Evolutionary conservation across 2,329 filamentous ascomycete genomes (phyloP).

Genomic region (Curvularia eragrostidis): DNA sequence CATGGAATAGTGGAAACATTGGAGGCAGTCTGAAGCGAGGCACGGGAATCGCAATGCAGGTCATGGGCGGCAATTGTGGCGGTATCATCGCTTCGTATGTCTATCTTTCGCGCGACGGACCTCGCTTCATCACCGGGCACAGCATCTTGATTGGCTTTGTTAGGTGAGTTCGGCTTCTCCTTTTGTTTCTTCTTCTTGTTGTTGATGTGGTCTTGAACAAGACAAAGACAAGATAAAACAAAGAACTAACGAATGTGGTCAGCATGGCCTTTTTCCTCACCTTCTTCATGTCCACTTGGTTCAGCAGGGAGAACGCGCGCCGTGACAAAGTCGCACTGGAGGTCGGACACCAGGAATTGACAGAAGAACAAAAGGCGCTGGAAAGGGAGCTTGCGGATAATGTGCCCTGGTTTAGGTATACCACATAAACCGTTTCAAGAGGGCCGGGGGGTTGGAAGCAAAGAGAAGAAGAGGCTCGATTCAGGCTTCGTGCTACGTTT

Average conservation of each 20-base stretch:
- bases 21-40: conserved; percentile 62
- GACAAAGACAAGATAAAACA: background rate
- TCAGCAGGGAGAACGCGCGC: conserved; percentile 63
- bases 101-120: conserved; percentile 54
- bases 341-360: conserved; percentile 52
- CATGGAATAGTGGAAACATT: conserved; percentile 67
- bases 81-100: conserved; percentile 69
- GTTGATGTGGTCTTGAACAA: too few relatives aligned
- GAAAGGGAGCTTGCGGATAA: conserved; percentile 65
- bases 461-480: background rate
- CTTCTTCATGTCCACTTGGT: conserved; percentile 64
- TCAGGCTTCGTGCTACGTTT: too few relatives aligned
- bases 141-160: conserved; percentile 54
- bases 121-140: conserved; percentile 56
- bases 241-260: conserved; percentile 9
- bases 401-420: conserved; percentile 56
- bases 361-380: conserved; percentile 59
- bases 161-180: too few relatives aligned
- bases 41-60: conserved; percentile 64
- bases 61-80: conserved; percentile 68
- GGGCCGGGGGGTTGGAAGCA: too few relatives aligned
- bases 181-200: too few relatives aligned
- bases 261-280: conserved; percentile 60
- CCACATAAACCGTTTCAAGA: conserved; percentile 11
- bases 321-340: conserved; percentile 58